Evolutionary conservation across 495 filamentous ascomycete genomes (phyloP).

Genomic region (Penicillium cataractarum): DNA sequence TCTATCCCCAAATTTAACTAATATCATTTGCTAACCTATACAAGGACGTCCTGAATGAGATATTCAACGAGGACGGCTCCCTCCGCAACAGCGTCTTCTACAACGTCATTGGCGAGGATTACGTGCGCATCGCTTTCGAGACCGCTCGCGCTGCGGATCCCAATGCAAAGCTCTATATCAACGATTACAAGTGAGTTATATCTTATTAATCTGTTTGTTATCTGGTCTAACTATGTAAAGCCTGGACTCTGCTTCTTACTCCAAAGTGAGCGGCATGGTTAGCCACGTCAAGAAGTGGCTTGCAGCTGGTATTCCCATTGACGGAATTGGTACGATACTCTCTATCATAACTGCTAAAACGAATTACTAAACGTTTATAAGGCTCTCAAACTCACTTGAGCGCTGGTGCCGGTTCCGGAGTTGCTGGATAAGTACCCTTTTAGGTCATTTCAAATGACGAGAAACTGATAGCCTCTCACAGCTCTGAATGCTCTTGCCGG

Average conservation of each 20-base stretch:
- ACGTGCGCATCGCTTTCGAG: conserved; percentile 60
- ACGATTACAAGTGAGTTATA: conserved; percentile 50
- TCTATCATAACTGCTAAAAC: background rate
- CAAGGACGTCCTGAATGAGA: conserved; percentile 72
- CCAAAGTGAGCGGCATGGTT: conserved; percentile 66
- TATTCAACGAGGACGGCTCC: conserved; percentile 68
- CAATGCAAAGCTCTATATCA: conserved; percentile 66
- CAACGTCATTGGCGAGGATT: conserved; percentile 59
- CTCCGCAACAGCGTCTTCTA: conserved; percentile 60
- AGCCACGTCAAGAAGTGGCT: conserved; percentile 68
- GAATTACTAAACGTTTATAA: conserved; percentile 16
- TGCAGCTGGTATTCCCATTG: conserved; percentile 67
- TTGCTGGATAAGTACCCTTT: conserved; percentile 7
- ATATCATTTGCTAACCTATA: background rate
- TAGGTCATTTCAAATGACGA: too few relatives aligned
- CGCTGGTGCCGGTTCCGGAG: conserved; percentile 9
- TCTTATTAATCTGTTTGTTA: background rate
- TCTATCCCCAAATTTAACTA: background rate
- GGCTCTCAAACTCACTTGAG: conserved; percentile 65
- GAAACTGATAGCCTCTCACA: conserved; percentile 23
- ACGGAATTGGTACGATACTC: conserved; percentile 64
- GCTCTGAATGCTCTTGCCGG: conserved; percentile 61
- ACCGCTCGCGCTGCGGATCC: conserved; percentile 58
- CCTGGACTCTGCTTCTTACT: conserved; percentile 44
- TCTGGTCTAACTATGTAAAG: conserved; percentile 15